phyloP scores from a whole-genome alignment of 1,139 yeast species.

The Saccharomycopsis phalli region DNA sequence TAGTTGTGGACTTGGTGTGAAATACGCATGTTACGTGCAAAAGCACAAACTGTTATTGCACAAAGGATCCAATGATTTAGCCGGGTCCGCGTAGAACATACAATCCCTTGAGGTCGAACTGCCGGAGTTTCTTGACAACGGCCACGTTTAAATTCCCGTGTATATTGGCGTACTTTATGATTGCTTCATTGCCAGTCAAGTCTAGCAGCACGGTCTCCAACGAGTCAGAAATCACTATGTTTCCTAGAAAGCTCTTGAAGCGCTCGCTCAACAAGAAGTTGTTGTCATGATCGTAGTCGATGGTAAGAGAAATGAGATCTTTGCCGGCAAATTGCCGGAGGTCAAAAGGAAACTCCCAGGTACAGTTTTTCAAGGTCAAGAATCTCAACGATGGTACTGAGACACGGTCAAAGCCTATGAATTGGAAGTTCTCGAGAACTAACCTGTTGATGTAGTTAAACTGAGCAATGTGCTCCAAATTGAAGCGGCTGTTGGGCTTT shows the following conservation, averaged over 20 bases:
- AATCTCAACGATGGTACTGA: constrained; percentile 1
- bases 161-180: constrained; percentile 15
- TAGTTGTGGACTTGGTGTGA: too few relatives aligned
- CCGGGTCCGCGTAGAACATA: too few relatives aligned
- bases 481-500: constrained; percentile 5
- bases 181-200: constrained; percentile 5
- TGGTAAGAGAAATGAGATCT: not conserved
- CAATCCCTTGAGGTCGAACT: too few relatives aligned
- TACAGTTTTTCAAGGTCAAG: constrained; percentile 14
- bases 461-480: constrained; percentile 10
- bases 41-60: too few relatives aligned
- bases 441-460: constrained; percentile 7
- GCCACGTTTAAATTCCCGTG: constrained; percentile 8
- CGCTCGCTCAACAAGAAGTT: constrained; percentile 17
- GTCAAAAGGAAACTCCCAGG: constrained; percentile 17
- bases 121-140: not conserved
- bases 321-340: constrained; percentile 5
- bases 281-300: constrained; percentile 9
- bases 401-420: constrained; percentile 1
- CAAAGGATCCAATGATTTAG: too few relatives aligned
- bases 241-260: constrained; percentile 11
- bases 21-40: too few relatives aligned
- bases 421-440: constrained; percentile 12
- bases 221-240: constrained; percentile 6
- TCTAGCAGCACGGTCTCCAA: constrained; percentile 8